Conservation (phyloP, 805 yeast species). For the Kuraishia hungarica region DNA sequence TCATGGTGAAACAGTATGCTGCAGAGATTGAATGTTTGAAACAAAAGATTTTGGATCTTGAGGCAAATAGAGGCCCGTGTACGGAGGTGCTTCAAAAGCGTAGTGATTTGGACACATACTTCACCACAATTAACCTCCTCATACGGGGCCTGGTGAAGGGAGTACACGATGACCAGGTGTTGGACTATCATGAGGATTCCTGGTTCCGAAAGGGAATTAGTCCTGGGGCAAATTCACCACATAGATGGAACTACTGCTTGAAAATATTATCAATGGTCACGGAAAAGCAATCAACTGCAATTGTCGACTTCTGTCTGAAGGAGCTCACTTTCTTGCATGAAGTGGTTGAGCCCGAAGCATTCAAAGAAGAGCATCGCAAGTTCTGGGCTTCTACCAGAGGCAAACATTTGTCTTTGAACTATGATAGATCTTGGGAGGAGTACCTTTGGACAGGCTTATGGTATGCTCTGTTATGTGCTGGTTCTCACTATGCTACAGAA, state of each 20-base stretch:
- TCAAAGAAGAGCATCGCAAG: slow-evolving; percentile 54
- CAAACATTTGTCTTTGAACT: slow-evolving; percentile 18
- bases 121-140: neutral
- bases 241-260: slow-evolving; percentile 19
- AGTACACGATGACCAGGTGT: neutral
- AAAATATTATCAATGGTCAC: slow-evolving; percentile 9
- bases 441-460: slow-evolving; percentile 22
- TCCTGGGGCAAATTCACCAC: neutral
- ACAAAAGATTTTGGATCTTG: neutral
- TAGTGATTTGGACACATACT: neutral
- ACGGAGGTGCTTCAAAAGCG: neutral
- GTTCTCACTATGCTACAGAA: slow-evolving; percentile 18
- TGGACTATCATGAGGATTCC: neutral
- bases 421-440: slow-evolving; percentile 15
- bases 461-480: slow-evolving; percentile 22
- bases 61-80: neutral
- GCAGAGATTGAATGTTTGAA: slow-evolving; percentile 1
- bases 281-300: slow-evolving; percentile 14
- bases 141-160: slow-evolving; percentile 1
- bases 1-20: neutral
- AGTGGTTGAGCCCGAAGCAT: slow-evolving; percentile 51
- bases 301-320: slow-evolving; percentile 11
- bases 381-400: slow-evolving; percentile 16
- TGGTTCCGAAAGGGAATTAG: neutral
- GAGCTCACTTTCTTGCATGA: slow-evolving; percentile 21